Percentiles rank a stretch among this genome's conserved stretches.
phyloP scores from a whole-genome alignment of 345 rosid species.

The Hevea brasiliensis region DNA sequence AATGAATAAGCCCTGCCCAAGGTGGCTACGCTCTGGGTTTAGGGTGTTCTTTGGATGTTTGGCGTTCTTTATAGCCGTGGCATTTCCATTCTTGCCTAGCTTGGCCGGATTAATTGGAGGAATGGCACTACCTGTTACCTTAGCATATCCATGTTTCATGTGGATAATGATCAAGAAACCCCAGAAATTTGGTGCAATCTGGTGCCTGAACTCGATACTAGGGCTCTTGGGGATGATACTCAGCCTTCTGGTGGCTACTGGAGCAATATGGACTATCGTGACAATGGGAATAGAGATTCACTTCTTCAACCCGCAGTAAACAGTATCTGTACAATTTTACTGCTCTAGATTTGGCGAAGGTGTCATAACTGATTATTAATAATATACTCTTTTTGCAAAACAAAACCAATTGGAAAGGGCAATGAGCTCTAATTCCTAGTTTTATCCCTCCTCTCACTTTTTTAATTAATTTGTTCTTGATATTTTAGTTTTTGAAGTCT shows the following conservation, averaged over 20 bases:
- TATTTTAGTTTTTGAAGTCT: not conserved
- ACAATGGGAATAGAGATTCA: slow-evolving; percentile 45
- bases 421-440: not conserved
- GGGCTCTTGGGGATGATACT: slow-evolving; percentile 47
- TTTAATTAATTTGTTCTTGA: not conserved
- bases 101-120: slow-evolving; percentile 63
- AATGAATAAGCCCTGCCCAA: slow-evolving; percentile 46
- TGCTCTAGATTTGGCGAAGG: too few relatives aligned
- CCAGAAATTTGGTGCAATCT: slow-evolving; percentile 18
- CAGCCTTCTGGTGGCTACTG: slow-evolving; percentile 35
- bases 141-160: slow-evolving; percentile 60
- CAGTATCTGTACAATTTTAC: not conserved
- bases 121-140: slow-evolving; percentile 47
- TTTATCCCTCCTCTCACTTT: not conserved
- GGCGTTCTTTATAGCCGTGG: slow-evolving; percentile 46
- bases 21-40: slow-evolving; percentile 46
- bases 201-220: slow-evolving; percentile 43
- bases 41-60: slow-evolving; percentile 49
- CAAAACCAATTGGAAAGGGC: not conserved
- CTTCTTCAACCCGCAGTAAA: slow-evolving; percentile 50
- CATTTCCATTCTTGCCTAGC: slow-evolving; percentile 55
- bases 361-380: not conserved
- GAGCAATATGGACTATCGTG: slow-evolving; percentile 50
- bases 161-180: slow-evolving; percentile 57
- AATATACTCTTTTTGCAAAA: not conserved